A percentile compares a stretch with the other conserved stretches of the same genome.
Evolutionary conservation across 257 asterid species (phyloP).

Genomic region (Gentiana macrophylla): DNA sequence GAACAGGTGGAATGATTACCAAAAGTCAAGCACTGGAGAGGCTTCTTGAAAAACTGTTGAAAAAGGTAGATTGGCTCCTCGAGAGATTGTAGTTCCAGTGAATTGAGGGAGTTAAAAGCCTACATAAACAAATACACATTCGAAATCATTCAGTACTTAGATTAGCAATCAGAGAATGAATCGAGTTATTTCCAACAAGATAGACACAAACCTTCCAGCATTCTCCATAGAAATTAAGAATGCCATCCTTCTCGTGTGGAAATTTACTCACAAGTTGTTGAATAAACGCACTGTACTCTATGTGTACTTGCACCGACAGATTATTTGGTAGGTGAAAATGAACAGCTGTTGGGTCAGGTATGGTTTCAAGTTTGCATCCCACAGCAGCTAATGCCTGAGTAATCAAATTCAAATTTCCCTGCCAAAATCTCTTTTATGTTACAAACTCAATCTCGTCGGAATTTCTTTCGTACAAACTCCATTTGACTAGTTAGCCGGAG

Average conservation of each 20-base stretch:
- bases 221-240: conserved; percentile 62
- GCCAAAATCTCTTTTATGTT: conserved; percentile 4
- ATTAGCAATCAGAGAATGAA: conserved; percentile 10
- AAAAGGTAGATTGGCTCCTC: conserved; percentile 95
- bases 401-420: conserved; percentile 95
- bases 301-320: conserved; percentile 75
- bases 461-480: no score
- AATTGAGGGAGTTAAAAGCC: conserved; percentile 90
- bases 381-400: conserved; percentile 95
- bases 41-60: conserved; percentile 89
- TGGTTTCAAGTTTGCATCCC: conserved; percentile 73
- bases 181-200: conserved; percentile 31
- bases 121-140: conserved; percentile 23
- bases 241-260: conserved; percentile 88
- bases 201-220: conserved; percentile 95
- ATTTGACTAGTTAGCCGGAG: no score
- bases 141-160: background rate
- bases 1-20: conserved; percentile 34
- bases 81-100: conserved; percentile 83
- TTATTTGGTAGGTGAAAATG: conserved; percentile 86
- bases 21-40: conserved; percentile 81
- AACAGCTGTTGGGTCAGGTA: conserved; percentile 96
- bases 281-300: conserved; percentile 64
- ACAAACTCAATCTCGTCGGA: no score
- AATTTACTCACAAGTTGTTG: conserved; percentile 68